phyloP scores from a whole-genome alignment of 192 early-diverging fungal genomes.

The Coemansia aciculifera region DNA sequence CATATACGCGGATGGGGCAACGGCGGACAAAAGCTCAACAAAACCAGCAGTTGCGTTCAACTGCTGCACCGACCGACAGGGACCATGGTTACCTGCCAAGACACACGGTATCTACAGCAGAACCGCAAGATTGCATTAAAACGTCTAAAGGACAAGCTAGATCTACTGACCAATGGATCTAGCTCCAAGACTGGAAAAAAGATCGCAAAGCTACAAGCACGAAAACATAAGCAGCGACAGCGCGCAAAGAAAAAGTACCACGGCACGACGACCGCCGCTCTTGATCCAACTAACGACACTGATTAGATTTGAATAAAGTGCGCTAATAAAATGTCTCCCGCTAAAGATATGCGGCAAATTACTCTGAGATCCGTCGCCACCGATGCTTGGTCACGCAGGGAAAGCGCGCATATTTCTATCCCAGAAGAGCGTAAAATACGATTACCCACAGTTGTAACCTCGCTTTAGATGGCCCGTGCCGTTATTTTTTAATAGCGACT shows the following conservation, averaged over 20 bases:
- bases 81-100: slow-evolving; percentile 64
- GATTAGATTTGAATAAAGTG: not conserved
- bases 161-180: slow-evolving; percentile 65
- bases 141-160: slow-evolving; percentile 65
- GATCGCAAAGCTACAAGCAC: slow-evolving; percentile 61
- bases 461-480: not conserved
- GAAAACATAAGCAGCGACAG: slow-evolving; percentile 58
- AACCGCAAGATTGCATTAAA: slow-evolving; percentile 73
- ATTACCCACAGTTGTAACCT: not conserved
- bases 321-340: not conserved
- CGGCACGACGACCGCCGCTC: not conserved
- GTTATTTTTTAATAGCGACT: not conserved
- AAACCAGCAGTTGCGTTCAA: slow-evolving; percentile 72
- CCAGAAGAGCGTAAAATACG: not conserved
- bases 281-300: not conserved
- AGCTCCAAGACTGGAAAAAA: slow-evolving; percentile 63
- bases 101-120: slow-evolving; percentile 69
- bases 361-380: not conserved
- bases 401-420: not conserved
- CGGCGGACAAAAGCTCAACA: slow-evolving; percentile 82
- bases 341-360: not conserved
- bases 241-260: slow-evolving; percentile 64
- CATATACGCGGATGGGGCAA: slow-evolving; percentile 77
- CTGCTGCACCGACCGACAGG: slow-evolving; percentile 72
- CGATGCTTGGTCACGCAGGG: not conserved